These are phyloP conservation scores for Fusarium scirpi DNA, from an alignment of 2,329 filamentous ascomycete species.

Conservation along the genomic window DNA sequence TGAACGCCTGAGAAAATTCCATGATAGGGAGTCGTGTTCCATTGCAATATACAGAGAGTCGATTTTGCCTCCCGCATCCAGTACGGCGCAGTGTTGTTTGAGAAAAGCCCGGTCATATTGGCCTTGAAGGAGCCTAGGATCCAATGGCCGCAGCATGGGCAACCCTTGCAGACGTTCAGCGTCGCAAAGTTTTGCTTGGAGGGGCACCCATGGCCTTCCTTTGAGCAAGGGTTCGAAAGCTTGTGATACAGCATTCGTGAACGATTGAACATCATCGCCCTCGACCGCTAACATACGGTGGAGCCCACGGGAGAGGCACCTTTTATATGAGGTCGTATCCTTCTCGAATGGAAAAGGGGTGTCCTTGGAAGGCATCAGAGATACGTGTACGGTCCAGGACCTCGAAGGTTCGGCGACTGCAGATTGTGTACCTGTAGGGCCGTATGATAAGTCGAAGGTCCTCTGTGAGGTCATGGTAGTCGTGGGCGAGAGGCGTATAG, in stretches of 20 bases:
- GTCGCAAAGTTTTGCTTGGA: slow-evolving; percentile 70
- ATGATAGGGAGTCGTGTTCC: slow-evolving; percentile 65
- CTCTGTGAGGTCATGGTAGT: slow-evolving; percentile 14
- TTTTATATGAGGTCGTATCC: slow-evolving; percentile 70
- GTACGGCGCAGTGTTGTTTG: slow-evolving; percentile 66
- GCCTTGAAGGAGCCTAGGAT: slow-evolving; percentile 55
- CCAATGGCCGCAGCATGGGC: slow-evolving; percentile 69
- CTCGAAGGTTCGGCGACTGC: slow-evolving; percentile 43
- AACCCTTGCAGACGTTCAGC: slow-evolving; percentile 65
- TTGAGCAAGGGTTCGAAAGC: slow-evolving; percentile 64
- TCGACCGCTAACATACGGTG: slow-evolving; percentile 68
- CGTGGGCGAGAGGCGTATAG: slow-evolving; percentile 35
- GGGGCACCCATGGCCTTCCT: slow-evolving; percentile 66
- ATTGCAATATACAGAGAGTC: slow-evolving; percentile 72
- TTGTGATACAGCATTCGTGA: slow-evolving; percentile 60
- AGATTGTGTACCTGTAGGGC: slow-evolving; percentile 8
- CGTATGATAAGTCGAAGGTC: slow-evolving; percentile 11
- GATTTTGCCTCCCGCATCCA: slow-evolving; percentile 65
- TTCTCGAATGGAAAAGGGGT: slow-evolving; percentile 72
- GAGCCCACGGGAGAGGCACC: slow-evolving; percentile 69
- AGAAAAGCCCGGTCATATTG: slow-evolving; percentile 66
- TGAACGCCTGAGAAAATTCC: slow-evolving; percentile 63
- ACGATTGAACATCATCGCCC: slow-evolving; percentile 62
- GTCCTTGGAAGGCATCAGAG: slow-evolving; percentile 65
- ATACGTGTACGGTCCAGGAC: slow-evolving; percentile 71